phyloP scores from a whole-genome alignment of 2,329 filamentous ascomycete species.

The Zarea fungicola region DNA sequence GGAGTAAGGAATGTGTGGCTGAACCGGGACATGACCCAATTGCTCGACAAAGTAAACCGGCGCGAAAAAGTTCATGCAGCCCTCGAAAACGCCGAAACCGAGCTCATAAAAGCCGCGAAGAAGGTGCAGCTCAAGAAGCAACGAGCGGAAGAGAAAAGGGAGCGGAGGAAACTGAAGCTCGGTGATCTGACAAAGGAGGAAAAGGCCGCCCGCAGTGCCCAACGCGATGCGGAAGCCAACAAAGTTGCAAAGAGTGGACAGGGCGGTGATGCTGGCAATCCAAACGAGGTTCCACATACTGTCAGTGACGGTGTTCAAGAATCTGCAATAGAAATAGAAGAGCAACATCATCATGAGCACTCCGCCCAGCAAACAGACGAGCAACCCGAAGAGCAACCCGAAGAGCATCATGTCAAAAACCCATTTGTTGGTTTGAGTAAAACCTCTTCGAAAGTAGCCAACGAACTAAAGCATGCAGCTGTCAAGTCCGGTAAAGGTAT shows the following conservation, averaged over 20 bases:
- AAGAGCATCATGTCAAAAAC: conserved; percentile 19
- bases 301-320: conserved; percentile 42
- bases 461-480: neutral
- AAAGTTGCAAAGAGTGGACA: conserved; percentile 43
- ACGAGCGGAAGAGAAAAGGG: conserved; percentile 59
- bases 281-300: conserved; percentile 49
- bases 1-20: conserved; percentile 96
- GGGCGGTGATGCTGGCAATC: conserved; percentile 48
- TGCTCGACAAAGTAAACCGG: conserved; percentile 77
- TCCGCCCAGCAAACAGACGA: too few species aligned
- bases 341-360: conserved; percentile 15
- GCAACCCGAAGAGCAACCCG: conserved; percentile 15
- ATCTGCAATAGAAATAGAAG: conserved; percentile 20
- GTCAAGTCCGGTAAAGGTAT: conserved; percentile 43
- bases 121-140: conserved; percentile 69
- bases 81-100: conserved; percentile 79
- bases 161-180: conserved; percentile 46
- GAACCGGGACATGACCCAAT: conserved; percentile 78
- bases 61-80: conserved; percentile 64
- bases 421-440: neutral
- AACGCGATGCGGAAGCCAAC: conserved; percentile 45
- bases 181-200: conserved; percentile 49
- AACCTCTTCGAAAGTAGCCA: neutral
- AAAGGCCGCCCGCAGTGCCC: conserved; percentile 39
- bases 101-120: conserved; percentile 74